phyloP scores from a whole-genome alignment of 2,329 filamentous ascomycete genomes.

The Calonectria pseudoreteaudii region DNA sequence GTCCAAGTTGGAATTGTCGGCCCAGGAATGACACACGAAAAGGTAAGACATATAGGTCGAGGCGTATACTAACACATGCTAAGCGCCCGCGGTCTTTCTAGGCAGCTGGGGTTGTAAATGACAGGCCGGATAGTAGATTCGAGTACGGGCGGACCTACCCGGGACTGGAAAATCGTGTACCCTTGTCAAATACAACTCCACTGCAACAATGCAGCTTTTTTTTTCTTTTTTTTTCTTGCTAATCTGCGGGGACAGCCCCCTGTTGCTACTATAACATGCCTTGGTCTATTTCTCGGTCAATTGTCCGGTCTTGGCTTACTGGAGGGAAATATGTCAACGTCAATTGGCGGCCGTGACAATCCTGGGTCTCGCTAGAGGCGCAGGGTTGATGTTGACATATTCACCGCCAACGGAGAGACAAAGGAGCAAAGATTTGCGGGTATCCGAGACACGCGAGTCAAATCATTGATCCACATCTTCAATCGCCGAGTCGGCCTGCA shows the following conservation, averaged over 20 bases:
- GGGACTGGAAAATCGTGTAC: not conserved
- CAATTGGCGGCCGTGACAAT: not conserved
- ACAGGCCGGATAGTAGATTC: not conserved
- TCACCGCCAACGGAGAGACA: not conserved
- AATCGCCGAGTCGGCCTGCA: not conserved
- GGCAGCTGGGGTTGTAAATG: not conserved
- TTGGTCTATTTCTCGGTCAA: constrained; percentile 4
- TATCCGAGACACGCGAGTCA: constrained; percentile 1
- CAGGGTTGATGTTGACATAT: not conserved
- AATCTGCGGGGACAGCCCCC: not conserved
- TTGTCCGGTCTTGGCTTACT: not conserved
- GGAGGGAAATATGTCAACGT: constrained; percentile 3
- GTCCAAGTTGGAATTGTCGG: constrained; percentile 1
- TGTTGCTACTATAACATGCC: not conserved
- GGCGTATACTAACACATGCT: not conserved
- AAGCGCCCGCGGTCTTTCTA: not conserved
- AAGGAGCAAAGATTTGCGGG: not conserved
- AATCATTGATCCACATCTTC: not conserved
- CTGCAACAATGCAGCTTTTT: not conserved
- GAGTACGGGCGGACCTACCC: not conserved
- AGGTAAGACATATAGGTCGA: not conserved
- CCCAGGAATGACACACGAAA: not conserved
- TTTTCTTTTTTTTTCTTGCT: not conserved
- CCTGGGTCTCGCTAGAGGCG: not conserved
- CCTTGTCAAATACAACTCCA: not conserved